A percentile compares a stretch with the other conserved stretches of the same genome.
Conservation (phyloP, 352 stramenopile genomes). For the Phytophthora chlamydospora region DNA sequence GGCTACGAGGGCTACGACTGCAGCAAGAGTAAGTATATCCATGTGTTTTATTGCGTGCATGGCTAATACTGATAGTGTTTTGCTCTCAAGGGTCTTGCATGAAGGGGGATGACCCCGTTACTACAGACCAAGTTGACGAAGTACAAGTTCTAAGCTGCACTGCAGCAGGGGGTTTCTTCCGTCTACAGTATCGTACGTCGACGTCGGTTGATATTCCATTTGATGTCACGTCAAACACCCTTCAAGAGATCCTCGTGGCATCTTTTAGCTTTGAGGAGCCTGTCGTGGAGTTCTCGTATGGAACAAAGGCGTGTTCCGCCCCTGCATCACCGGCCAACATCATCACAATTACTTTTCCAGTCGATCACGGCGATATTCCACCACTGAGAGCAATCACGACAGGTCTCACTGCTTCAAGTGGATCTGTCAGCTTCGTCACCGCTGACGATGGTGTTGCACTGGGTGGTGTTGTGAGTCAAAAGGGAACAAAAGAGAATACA, state of each 20-base stretch:
- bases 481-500: conserved; percentile 90
- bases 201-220: conserved; percentile 64
- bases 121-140: conserved; percentile 81
- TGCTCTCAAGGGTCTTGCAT: conserved; percentile 71
- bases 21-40: conserved; percentile 51
- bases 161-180: conserved; percentile 60
- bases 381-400: conserved; percentile 46
- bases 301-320: conserved; percentile 44
- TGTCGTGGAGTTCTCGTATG: conserved; percentile 49
- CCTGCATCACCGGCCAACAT: conserved; percentile 45
- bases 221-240: conserved; percentile 35
- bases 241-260: conserved; percentile 65
- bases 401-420: conserved; percentile 24
- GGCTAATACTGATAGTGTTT: not conserved
- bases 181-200: conserved; percentile 61
- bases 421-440: conserved; percentile 27
- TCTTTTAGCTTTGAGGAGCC: conserved; percentile 61
- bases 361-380: conserved; percentile 60
- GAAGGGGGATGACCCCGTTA: conserved; percentile 87
- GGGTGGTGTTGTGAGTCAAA: conserved; percentile 45
- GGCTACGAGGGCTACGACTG: conserved; percentile 93
- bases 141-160: conserved; percentile 79
- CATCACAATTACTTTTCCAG: conserved; percentile 59
- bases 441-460: conserved; percentile 54
- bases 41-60: not conserved